phyloP scores from a whole-genome alignment of 345 rosid species.

The Lepidium aucheri region DNA sequence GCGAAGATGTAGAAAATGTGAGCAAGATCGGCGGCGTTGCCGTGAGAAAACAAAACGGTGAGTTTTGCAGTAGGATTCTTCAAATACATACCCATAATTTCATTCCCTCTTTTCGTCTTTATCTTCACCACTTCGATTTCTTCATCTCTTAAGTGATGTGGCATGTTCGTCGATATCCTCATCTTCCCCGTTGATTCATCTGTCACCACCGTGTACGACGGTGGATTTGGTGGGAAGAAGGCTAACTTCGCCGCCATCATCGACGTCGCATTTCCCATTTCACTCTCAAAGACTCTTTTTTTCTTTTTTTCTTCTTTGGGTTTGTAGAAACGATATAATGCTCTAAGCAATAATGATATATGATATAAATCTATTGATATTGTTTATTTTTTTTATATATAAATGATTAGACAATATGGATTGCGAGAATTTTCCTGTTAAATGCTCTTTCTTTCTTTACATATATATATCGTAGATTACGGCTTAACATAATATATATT shows the following conservation, averaged over 20 bases:
- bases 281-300: neutral
- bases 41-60: conserved; percentile 81
- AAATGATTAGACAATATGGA: neutral
- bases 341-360: conserved; percentile 3
- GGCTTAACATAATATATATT: conserved; percentile 10
- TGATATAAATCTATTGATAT: neutral
- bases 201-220: conserved; percentile 49
- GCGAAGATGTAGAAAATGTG: conserved; percentile 60
- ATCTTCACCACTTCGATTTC: conserved; percentile 60
- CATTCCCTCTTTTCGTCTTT: conserved; percentile 59
- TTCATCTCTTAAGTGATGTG: conserved; percentile 43
- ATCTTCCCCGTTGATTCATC: conserved; percentile 57
- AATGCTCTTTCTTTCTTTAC: neutral
- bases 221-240: conserved; percentile 89
- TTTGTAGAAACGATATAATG: conserved; percentile 9
- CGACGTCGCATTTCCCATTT: conserved; percentile 79
- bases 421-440: neutral
- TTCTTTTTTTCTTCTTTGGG: neutral
- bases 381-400: neutral
- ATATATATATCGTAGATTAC: neutral
- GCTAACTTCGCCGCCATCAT: conserved; percentile 89
- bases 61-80: conserved; percentile 65
- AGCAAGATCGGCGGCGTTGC: conserved; percentile 90
- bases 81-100: conserved; percentile 56
- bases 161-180: conserved; percentile 36